Evolutionary conservation across 1,284 basidiomycete genomes (phyloP).

Genomic region (Moesziomyces sp.): DNA sequence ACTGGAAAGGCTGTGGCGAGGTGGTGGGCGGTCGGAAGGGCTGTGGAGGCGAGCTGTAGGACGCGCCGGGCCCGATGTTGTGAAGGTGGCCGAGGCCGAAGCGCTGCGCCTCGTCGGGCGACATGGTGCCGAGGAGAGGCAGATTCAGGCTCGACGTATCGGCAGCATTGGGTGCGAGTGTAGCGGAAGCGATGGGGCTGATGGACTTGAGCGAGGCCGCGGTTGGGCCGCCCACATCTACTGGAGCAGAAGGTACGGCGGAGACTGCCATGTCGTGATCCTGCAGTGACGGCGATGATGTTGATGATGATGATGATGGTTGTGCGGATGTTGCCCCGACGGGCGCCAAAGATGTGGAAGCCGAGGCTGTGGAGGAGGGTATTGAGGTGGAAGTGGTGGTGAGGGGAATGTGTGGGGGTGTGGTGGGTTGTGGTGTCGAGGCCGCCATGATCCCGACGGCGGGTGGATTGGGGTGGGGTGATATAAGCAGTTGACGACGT

Average conservation of each 20-base stretch:
- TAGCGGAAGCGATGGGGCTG: constrained; percentile 22
- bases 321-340: constrained; percentile 7
- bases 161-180: constrained; percentile 8
- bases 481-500: not conserved
- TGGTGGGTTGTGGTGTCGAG: not conserved
- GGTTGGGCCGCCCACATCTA: constrained; percentile 1
- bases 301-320: constrained; percentile 19
- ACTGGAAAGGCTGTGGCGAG: constrained; percentile 33
- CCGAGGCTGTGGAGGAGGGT: not conserved
- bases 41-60: constrained; percentile 25
- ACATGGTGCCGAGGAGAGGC: constrained; percentile 15
- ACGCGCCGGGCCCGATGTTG: constrained; percentile 8
- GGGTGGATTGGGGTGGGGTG: not conserved
- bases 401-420: not conserved
- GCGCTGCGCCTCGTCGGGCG: constrained; percentile 21
- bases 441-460: not conserved
- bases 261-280: constrained; percentile 33
- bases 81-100: constrained; percentile 19
- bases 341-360: constrained; percentile 8
- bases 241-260: constrained; percentile 14
- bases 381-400: constrained; percentile 5
- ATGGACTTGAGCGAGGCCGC: constrained; percentile 14
- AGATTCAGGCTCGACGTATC: constrained; percentile 1
- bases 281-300: constrained; percentile 11
- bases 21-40: constrained; percentile 24